Evolutionary conservation across 805 yeast species (phyloP).

Genomic region (Candida tibetensis): DNA sequence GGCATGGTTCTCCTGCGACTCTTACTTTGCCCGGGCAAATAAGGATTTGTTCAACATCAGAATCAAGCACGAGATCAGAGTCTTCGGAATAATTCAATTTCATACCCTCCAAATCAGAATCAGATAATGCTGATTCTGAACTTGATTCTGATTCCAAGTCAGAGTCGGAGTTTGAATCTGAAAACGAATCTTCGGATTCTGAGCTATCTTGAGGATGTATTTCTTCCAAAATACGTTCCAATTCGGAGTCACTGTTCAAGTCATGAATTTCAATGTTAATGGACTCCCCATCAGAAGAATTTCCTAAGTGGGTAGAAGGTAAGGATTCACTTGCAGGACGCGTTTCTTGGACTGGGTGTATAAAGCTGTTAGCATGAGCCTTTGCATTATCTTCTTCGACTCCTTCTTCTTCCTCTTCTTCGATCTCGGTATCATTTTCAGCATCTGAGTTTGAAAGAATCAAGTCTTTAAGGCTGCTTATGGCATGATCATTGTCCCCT

Average conservation of each 20-base stretch:
- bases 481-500: neutral
- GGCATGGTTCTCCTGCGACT: too few species aligned
- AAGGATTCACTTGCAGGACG: neutral
- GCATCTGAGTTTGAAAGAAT: neutral
- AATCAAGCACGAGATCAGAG: neutral
- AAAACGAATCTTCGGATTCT: neutral
- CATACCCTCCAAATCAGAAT: neutral
- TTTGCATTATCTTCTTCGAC: too few species aligned
- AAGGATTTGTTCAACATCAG: neutral
- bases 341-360: too few species aligned
- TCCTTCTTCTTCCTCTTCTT: too few species aligned
- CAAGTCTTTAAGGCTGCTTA: too few species aligned
- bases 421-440: neutral
- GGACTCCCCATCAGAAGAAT: neutral
- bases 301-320: neutral
- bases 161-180: neutral
- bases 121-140: neutral
- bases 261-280: neutral
- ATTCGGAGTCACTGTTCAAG: neutral
- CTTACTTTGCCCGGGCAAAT: neutral
- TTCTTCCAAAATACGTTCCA: neutral
- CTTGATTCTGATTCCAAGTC: neutral
- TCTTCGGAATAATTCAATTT: neutral
- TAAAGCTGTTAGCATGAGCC: too few species aligned
- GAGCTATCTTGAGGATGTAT: neutral